Base-by-base conservation (phyloP, 306 rosid genomes). In the Sphenostylis stenocarpa region DNA sequence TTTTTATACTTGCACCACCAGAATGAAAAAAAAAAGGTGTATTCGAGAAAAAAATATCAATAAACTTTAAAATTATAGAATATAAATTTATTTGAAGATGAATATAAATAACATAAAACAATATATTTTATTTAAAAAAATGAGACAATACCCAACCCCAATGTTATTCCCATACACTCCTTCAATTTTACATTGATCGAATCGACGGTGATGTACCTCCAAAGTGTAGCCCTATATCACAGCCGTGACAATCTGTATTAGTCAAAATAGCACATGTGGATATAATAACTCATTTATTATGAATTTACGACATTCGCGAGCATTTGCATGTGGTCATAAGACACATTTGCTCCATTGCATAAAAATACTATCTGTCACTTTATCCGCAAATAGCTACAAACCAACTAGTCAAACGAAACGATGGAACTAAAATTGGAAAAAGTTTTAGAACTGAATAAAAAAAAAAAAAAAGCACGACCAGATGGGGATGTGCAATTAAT, bases 301-400 rank as follows among this genome's bases (percentile, higher is more conserved):
- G 55, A n/a, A n/a, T n/a, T n/a, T n/a, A n/a, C n/a, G n/a, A 23
- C 21, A 64, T 31, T 63, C 33, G 9, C 20, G 53, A 73, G 55
- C 13, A 70, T 63, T 70, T 70, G 77, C 91, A 86, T 87, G 95
- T 87, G 88, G 78, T 45, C 36, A 52, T 67, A 56, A 1, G 73
- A 44, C 81, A 62, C 55, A 67, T 67, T 75, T 61, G 55, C 73
- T 69, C 68, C 58, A 44, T 64, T 58, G 39, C 70, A 58, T 23
- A 58, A 70, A 60, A 12, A 57, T 44, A 55, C 70, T 55, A 45
- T 28, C 67, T 71, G 48, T 61, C 72, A 39, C 64, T 62, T 67
- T 45, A 21, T 38, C 77, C 81, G 57, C 56, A 67, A 53, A 77
- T 72, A 56, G 85, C 57, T 83, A 72, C 84, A 80, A 75, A 48